Base-by-base conservation (phyloP, 805 yeast genomes). In the Grigorovia yakushimaensis region DNA sequence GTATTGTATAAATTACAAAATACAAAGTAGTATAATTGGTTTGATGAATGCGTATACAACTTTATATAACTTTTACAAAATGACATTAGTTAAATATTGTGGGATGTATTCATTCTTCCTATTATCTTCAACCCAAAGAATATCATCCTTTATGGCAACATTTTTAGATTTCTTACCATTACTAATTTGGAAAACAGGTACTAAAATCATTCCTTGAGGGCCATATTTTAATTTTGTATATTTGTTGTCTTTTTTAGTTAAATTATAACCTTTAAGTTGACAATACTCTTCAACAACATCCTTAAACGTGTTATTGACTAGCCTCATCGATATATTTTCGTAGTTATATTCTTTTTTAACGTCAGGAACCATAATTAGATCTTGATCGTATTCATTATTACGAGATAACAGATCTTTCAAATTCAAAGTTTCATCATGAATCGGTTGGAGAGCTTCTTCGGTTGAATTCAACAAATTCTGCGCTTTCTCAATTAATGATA, bases 271-370 rank as follows among this genome's bases (percentile, higher is more conserved):
- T 43, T 77, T 63, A 2, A 66, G 63, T 22, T 69, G 57, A 55
- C 95, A 87, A 55, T 69, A 76, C 2, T 77, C 77, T 46, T 74
- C 78, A 2, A 86, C 76, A 18, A 87, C 81, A 46, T 84, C 87
- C 51, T 73, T 79, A 57, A 81, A 81, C 0, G 84, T 69, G 4
- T 74, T 67, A 27, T 64, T 54, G 1, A 78, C 62, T 40, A 67
- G 68, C 37, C 68, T 66, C 10, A 71, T 53, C 0, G 81, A 79
- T 4, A 74, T 65, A 4, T 54, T 49, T 54, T 57, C 44, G 56
- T 63, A 45, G 49, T 58, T 36, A 49, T 50, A 46, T 13, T 42
- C 15, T n/a, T 21, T 41, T 9, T 20, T 19, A 13, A 4, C 13
- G n/a, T 18, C 21, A 1, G 10, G 8, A 10, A 17, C 27, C 5